Base-by-base conservation (phyloP, 768 basidiomycete species). In the Tylopilus intermedius region DNA sequence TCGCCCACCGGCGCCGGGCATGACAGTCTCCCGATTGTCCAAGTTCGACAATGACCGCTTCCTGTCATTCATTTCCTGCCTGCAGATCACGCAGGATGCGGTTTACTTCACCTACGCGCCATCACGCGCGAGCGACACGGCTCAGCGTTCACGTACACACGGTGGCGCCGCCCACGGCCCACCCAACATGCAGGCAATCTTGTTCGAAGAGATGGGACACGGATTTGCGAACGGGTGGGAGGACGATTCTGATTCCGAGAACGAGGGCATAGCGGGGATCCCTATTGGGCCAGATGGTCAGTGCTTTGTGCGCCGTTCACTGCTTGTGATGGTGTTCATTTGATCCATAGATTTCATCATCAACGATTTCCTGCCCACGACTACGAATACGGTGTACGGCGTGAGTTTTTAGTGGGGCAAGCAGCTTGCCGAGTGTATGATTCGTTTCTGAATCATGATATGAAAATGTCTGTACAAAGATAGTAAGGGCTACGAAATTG, bases 71-170 rank as follows among this genome's bases (percentile, higher is more conserved):
- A 60, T 81, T n/a, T 73, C 73, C 24, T 83, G 80, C 58, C 71
- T 83, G 21, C 80, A 82, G 60, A 73, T 82, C 68, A 78, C 79
- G 0, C 74, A 79, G 26, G 78, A 79, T 0, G 77, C 76, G 0
- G 54, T 83, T 11, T 83, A 46, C 54, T 57, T 81, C 33, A 81
- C 77, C 50, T 66, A 67, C 45, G 53, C 33, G 18, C 58, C 67
- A 0, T 54, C 51, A 7, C 41, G n/a, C 11, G n/a, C 7, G 2
- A 29, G 8, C 21, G 52, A 45, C 38, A 3, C 43, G 10, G 29
- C 15, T 10, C 48, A 29, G 2, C 47, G 44, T 21, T 15, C 9
- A 3, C 45, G 43, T 32, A n/a, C 8, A 13, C 39, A 50, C 8
- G 51, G 11, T 18, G 22, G 10, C 5, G 47, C n/a, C 21, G 24